Conservation (phyloP, 371 early-diverging fungal genomes). For the Nematocida sp. region DNA sequence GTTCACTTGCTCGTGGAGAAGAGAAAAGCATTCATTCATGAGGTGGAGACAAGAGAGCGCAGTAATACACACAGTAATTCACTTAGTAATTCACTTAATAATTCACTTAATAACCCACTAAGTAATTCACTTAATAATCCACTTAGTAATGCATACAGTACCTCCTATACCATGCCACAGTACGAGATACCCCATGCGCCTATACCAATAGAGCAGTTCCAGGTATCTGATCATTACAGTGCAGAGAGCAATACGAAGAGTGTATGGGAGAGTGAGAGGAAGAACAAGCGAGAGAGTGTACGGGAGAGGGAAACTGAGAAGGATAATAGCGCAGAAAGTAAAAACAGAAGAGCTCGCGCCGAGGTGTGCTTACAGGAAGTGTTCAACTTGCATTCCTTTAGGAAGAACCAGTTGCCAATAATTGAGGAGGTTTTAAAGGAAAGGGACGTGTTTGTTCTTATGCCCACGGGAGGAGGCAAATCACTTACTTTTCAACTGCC, state of each 20-base stretch:
- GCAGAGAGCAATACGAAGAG: not conserved
- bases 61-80: too few species aligned
- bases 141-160: not conserved
- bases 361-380: conserved; percentile 44
- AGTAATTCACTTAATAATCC: too few species aligned
- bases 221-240: not conserved
- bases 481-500: conserved; percentile 93
- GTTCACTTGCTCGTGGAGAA: conserved; percentile 3
- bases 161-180: not conserved
- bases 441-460: conserved; percentile 87
- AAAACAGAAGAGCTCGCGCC: too few species aligned
- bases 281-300: not conserved
- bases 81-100: too few species aligned
- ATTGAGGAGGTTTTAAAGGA: conserved; percentile 80
- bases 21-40: not conserved
- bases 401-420: conserved; percentile 82
- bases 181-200: not conserved
- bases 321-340: not conserved
- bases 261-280: not conserved
- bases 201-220: not conserved
- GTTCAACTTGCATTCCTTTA: conserved; percentile 77
- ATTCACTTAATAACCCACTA: too few species aligned
- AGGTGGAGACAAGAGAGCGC: not conserved
- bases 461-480: conserved; percentile 99
- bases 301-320: not conserved